phyloP scores from a whole-genome alignment of 768 basidiomycete genomes.

The Clavaria fumosa region DNA sequence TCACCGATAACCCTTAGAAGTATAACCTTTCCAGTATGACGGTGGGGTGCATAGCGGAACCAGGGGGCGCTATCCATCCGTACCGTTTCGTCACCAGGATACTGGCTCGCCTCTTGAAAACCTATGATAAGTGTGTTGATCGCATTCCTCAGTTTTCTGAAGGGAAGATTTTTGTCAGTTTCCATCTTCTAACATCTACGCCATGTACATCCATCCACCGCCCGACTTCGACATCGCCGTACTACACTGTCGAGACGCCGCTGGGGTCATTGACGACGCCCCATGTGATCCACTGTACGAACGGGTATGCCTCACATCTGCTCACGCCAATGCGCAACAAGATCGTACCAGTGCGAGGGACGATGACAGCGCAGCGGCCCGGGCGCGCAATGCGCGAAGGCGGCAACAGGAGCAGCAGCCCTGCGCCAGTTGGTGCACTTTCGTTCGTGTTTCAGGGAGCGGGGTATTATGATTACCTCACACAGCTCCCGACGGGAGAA shows the following conservation, averaged over 20 bases:
- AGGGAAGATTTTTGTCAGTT: constrained; percentile 26
- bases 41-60: constrained; percentile 35
- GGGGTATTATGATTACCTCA: constrained; percentile 32
- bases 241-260: constrained; percentile 46
- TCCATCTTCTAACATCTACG: constrained; percentile 42
- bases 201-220: constrained; percentile 43
- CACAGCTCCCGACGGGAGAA: constrained; percentile 30
- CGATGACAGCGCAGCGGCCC: constrained; percentile 52
- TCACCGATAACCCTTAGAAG: constrained; percentile 21
- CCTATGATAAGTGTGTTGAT: too few relatives aligned
- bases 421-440: background rate
- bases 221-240: constrained; percentile 10
- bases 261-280: constrained; percentile 38
- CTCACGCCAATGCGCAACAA: constrained; percentile 45
- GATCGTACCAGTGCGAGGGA: constrained; percentile 42
- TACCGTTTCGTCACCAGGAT: constrained; percentile 55
- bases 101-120: constrained; percentile 32
- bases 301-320: constrained; percentile 67
- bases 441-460: constrained; percentile 40
- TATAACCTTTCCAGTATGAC: constrained; percentile 31
- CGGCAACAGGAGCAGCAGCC: background rate
- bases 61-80: constrained; percentile 51
- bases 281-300: constrained; percentile 74
- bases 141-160: too few relatives aligned
- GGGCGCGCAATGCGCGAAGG: constrained; percentile 20